Base-by-base conservation (phyloP, 495 filamentous ascomycete genomes). In the Amorphotheca resinae region DNA sequence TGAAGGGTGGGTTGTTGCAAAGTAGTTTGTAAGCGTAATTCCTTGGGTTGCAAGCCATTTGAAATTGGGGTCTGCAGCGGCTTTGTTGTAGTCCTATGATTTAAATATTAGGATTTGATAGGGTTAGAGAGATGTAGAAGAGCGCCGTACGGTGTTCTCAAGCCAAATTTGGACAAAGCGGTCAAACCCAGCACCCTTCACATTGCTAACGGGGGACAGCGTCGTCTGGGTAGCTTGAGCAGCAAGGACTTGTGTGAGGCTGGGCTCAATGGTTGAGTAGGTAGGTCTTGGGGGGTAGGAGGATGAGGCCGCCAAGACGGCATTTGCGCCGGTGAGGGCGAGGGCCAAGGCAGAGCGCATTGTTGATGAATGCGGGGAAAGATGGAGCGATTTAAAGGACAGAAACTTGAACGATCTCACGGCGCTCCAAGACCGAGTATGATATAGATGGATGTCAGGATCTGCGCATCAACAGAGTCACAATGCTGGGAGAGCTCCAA, bases 91-190 rank as follows among this genome's bases (percentile, higher is more conserved):
- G 51, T 69, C 63, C 67, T 72, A 14, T 14, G 18, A 6, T n/a
- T n/a, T n/a, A n/a, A n/a, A n/a, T n/a, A n/a, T n/a, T n/a, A n/a
- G n/a, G n/a, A 3, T 41, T 11, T 3, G 17, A 33, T 18, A 9
- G 5, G 4, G 17, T 32, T 2, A 22, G n/a, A n/a, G n/a, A n/a
- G n/a, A n/a, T n/a, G n/a, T 12, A 20, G 12, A 36, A 68, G 62
- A 22, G 64, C 64, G 9, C 6, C 63, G 64, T 63, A 82, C 77
- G 25, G 72, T 77, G 55, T 84, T 86, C 62, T 84, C 81, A 9
- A 84, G 64, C 78, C 79, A 84, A 54, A 86, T 73, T 46, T 73
- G 68, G 30, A 73, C 64, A 44, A 83, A 72, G 12, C 77, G 70
- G 58, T 83, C 64, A 51, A 84, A 86, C 2, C 67, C 74, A 41